Evolutionary conservation across 2,329 filamentous ascomycete genomes (phyloP).

Genomic region (Lachnellula hyalina): DNA sequence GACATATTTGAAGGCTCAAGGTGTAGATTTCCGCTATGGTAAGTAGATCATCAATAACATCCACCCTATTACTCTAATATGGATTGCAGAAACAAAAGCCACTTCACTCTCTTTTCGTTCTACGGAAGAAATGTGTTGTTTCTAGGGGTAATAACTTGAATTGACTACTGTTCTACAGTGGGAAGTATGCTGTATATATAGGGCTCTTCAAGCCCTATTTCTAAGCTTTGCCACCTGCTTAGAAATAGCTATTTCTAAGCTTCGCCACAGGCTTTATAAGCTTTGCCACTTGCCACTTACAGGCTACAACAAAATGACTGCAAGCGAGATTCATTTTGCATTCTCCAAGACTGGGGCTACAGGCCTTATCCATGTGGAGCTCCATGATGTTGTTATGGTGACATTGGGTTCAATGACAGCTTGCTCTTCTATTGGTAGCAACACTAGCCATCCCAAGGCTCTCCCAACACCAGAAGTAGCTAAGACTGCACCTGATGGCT

Average conservation of each 20-base stretch:
- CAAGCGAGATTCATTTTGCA: constrained; percentile 10
- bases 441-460: constrained; percentile 27
- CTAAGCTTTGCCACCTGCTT: too few species aligned
- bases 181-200: too few species aligned
- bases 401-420: constrained; percentile 37
- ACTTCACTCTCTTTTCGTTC: constrained; percentile 10
- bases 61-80: too few species aligned
- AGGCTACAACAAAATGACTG: too few species aligned
- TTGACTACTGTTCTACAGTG: too few species aligned
- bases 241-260: too few species aligned
- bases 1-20: constrained; percentile 28
- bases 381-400: constrained; percentile 36
- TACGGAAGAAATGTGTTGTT: background rate
- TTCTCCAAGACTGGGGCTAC: constrained; percentile 4
- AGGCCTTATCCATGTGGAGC: constrained; percentile 16
- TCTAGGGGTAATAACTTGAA: too few species aligned
- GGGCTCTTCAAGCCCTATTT: too few species aligned
- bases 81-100: constrained; percentile 10
- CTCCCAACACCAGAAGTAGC: constrained; percentile 18
- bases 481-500: constrained; percentile 32
- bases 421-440: constrained; percentile 32
- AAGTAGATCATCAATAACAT: background rate
- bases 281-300: too few species aligned
- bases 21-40: constrained; percentile 31
- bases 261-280: too few species aligned